Conservation (phyloP, 2,329 filamentous ascomycete genomes). For the Nemania bipapillata region DNA sequence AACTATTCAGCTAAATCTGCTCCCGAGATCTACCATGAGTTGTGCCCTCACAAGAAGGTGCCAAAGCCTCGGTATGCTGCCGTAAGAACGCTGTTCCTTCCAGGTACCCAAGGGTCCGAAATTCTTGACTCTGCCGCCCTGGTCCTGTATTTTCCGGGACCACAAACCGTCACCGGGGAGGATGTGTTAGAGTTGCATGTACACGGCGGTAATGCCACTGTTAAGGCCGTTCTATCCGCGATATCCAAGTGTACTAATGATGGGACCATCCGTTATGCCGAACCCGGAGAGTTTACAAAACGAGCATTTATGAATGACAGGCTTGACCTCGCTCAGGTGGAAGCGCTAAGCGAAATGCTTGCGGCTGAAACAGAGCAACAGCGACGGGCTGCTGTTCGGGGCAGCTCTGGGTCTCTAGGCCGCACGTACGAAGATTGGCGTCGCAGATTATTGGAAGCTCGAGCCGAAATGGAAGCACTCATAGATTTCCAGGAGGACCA, state of each 20-base stretch:
- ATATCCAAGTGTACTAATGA: slow-evolving; percentile 66
- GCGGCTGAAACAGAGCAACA: slow-evolving; percentile 89
- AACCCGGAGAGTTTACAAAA: slow-evolving; percentile 93
- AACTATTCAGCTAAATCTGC: slow-evolving; percentile 38
- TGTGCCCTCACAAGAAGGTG: slow-evolving; percentile 61
- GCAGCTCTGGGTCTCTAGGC: slow-evolving; percentile 75
- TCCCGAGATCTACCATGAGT: slow-evolving; percentile 60
- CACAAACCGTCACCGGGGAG: slow-evolving; percentile 88
- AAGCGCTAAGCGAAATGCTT: slow-evolving; percentile 71
- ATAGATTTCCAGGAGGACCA: slow-evolving; percentile 99
- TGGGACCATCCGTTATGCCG: slow-evolving; percentile 78
- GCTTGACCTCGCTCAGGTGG: slow-evolving; percentile 85
- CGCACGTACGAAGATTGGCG: slow-evolving; percentile 86
- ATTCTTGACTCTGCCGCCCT: slow-evolving; percentile 82
- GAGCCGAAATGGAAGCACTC: slow-evolving; percentile 91
- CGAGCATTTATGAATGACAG: slow-evolving; percentile 89
- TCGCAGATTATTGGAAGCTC: slow-evolving; percentile 76
- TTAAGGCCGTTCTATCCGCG: slow-evolving; percentile 83
- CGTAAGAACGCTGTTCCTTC: slow-evolving; percentile 77
- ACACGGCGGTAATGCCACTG: slow-evolving; percentile 90
- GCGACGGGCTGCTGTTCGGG: slow-evolving; percentile 83
- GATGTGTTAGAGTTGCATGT: slow-evolving; percentile 92
- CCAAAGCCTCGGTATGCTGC: slow-evolving; percentile 69
- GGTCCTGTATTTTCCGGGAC: slow-evolving; percentile 82
- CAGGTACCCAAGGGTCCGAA: slow-evolving; percentile 54